A percentile compares a stretch with the other conserved stretches of the same genome.
Evolutionary conservation across 2,329 filamentous ascomycete genomes (phyloP).

Genomic region (Dactylellina leptospora): DNA sequence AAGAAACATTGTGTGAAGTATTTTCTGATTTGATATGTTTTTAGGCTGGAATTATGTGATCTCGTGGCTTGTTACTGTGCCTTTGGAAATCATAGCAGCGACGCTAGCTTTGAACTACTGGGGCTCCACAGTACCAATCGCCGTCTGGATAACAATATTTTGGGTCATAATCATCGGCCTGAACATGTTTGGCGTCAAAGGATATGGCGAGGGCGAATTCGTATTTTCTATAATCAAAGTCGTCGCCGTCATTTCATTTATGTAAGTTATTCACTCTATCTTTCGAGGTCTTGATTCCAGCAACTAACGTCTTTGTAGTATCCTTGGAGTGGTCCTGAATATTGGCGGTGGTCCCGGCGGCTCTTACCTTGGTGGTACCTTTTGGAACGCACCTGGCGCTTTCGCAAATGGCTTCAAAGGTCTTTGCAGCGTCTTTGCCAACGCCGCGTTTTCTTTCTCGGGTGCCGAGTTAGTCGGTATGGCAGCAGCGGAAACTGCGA

Average conservation of each 20-base stretch:
- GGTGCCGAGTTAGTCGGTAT: conserved; percentile 80
- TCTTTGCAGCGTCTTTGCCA: conserved; percentile 80
- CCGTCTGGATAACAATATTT: conserved; percentile 85
- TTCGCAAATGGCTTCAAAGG: conserved; percentile 85
- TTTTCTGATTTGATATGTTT: neutral
- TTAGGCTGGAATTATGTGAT: conserved; percentile 72
- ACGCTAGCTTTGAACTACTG: conserved; percentile 86
- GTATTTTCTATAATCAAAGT: conserved; percentile 87
- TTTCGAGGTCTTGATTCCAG: too few relatives aligned
- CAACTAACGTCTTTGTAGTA: conserved; percentile 63
- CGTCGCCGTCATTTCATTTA: conserved; percentile 84
- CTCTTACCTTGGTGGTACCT: conserved; percentile 80
- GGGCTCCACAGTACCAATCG: conserved; percentile 71
- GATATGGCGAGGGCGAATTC: conserved; percentile 90
- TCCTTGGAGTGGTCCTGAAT: conserved; percentile 86
- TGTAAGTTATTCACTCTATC: conserved; percentile 64
- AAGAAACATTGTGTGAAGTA: conserved; percentile 67
- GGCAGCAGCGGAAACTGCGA: conserved; percentile 79
- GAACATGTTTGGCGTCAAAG: conserved; percentile 87
- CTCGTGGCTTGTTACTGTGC: conserved; percentile 85
- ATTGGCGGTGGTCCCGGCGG: conserved; percentile 77
- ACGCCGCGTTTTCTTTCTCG: conserved; percentile 77
- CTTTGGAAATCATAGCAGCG: conserved; percentile 85
- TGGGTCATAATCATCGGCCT: conserved; percentile 78
- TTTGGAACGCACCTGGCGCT: conserved; percentile 82